phyloP scores from a whole-genome alignment of 2,329 filamentous ascomycete species.

The Trichocomaceae sp. region DNA sequence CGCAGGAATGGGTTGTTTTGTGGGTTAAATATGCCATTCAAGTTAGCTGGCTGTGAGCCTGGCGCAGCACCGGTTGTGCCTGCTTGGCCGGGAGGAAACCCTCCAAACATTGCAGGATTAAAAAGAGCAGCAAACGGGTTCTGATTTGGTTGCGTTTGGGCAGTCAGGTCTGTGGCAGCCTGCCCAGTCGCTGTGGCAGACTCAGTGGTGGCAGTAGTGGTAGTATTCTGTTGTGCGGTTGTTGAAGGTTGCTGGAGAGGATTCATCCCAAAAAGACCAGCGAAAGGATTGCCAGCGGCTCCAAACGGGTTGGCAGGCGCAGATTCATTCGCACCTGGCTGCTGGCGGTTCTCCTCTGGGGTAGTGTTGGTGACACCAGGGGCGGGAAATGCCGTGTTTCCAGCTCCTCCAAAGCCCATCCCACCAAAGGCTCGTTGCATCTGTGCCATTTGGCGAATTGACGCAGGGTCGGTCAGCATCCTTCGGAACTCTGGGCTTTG shows the following conservation, averaged over 20 bases:
- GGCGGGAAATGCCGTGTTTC: constrained; percentile 65
- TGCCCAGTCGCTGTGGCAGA: constrained; percentile 18
- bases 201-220: constrained; percentile 21
- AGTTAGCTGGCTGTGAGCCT: constrained; percentile 28
- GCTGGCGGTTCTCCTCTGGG: constrained; percentile 44
- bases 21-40: constrained; percentile 41
- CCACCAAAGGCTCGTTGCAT: constrained; percentile 65
- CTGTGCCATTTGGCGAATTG: constrained; percentile 72
- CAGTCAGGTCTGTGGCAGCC: constrained; percentile 26
- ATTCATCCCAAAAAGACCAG: constrained; percentile 48
- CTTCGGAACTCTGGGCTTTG: constrained; percentile 80
- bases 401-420: constrained; percentile 20
- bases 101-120: constrained; percentile 37
- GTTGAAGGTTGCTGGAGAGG: constrained; percentile 23
- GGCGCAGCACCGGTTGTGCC: constrained; percentile 18
- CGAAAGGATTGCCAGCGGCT: constrained; percentile 53
- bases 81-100: constrained; percentile 22
- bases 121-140: constrained; percentile 68
- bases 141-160: constrained; percentile 30
- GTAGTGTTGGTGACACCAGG: constrained; percentile 89
- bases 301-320: constrained; percentile 33
- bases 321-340: constrained; percentile 32
- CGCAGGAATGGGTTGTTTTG: constrained; percentile 51
- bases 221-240: constrained; percentile 17
- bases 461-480: constrained; percentile 87